phyloP scores from a whole-genome alignment of 257 asterid species.

The Nicotiana noctiflora region DNA sequence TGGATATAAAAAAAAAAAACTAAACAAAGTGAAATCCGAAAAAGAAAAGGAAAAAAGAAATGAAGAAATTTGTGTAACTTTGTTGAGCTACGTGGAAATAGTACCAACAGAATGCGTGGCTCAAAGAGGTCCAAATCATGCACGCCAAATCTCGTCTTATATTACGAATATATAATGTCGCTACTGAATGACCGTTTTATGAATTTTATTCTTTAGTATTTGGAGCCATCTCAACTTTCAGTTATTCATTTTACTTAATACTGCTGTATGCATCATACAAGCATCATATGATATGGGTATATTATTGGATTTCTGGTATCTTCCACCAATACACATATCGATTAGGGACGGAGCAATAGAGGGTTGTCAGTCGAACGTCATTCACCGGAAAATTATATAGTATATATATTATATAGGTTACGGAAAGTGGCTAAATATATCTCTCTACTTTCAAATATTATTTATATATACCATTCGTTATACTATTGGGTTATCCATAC shows the following conservation, averaged over 20 bases:
- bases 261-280: conserved; percentile 5
- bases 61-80: neutral
- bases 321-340: too few relatives aligned
- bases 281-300: too few relatives aligned
- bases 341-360: neutral
- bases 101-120: neutral
- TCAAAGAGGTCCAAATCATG: conserved; percentile 1
- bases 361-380: too few relatives aligned
- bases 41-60: neutral
- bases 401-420: neutral
- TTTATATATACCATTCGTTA: too few relatives aligned
- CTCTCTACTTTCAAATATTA: too few relatives aligned
- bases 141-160: neutral
- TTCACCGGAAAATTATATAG: neutral
- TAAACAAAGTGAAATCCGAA: neutral
- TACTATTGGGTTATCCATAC: too few relatives aligned
- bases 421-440: too few relatives aligned
- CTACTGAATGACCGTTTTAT: neutral
- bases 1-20: neutral
- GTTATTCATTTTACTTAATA: neutral
- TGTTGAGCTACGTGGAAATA: neutral
- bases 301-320: too few relatives aligned
- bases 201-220: neutral
- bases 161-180: neutral
- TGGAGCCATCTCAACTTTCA: conserved; percentile 1